A percentile compares a stretch with the other conserved stretches of the same genome.
Conservation (phyloP, 2,329 filamentous ascomycete genomes). For the Trichoderma polysporum region DNA sequence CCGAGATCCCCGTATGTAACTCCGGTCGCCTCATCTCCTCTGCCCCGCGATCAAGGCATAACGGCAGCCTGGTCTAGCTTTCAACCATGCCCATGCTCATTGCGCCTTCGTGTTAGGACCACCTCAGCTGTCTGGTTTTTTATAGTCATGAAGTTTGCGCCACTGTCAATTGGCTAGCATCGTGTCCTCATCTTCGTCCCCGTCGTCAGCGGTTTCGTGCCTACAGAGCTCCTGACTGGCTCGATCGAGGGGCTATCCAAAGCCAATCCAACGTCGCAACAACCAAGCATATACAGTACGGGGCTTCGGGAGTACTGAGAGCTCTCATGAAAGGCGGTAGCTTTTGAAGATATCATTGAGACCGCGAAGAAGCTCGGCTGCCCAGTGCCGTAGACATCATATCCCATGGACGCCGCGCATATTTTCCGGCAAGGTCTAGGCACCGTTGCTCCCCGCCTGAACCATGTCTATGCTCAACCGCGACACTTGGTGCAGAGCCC, state of each 20-base stretch:
- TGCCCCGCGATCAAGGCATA: slow-evolving; percentile 7
- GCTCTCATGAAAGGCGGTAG: background rate
- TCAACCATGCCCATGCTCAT: slow-evolving; percentile 4
- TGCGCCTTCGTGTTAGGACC: background rate
- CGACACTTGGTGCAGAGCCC: slow-evolving; percentile 32
- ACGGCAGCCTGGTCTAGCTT: background rate
- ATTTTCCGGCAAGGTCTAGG: slow-evolving; percentile 60
- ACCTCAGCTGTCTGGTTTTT: background rate
- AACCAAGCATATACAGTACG: background rate
- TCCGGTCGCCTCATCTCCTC: background rate
- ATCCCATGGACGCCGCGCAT: slow-evolving; percentile 57
- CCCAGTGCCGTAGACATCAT: slow-evolving; percentile 21
- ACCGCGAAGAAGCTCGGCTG: background rate
- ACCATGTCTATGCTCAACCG: slow-evolving; percentile 33
- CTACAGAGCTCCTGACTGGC: background rate
- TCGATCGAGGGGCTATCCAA: background rate
- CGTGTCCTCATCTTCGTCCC: background rate
- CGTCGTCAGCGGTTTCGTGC: background rate
- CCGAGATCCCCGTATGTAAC: background rate
- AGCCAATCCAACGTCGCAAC: slow-evolving; percentile 9
- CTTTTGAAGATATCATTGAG: background rate
- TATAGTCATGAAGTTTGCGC: slow-evolving; percentile 3
- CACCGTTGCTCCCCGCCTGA: slow-evolving; percentile 41
- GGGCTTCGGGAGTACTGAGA: background rate
- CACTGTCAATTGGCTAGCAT: slow-evolving; percentile 5